Evolutionary conservation across 768 basidiomycete species (phyloP), one percentile per base, ranked within the genome.

Genomic region (Agrocybe praecox): DNA sequence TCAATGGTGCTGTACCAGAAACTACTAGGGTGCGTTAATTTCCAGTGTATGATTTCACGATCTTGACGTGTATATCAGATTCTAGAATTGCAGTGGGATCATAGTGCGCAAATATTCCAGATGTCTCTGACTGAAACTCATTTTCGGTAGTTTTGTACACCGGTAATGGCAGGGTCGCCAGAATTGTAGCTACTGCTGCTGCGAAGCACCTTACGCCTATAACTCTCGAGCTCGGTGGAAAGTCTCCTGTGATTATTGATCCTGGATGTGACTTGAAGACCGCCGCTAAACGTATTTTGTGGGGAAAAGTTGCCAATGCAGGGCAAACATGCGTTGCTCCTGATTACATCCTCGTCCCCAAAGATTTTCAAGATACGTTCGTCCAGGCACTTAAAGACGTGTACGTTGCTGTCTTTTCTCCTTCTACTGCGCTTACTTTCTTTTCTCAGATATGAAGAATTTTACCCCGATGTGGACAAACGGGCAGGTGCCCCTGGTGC

Each of bases 231-330:
- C 67, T 74, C 7, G 73, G 73, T 54, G 73, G 91, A 22, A 92
- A 93, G 69, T 86, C 82, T 1, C 91, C 92, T 1, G 89, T 85
- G 18, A 75, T 94, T 58, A 74, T 95, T 44, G 89, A 93, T 68
- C 79, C 89, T 0, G 77, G 74, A 19, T 85, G 82, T 52, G 87
- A 94, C 65, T 71, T 94, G 49, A 77, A 85, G 55, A 72, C 78
- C 5, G 79, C 87, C 0, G 89, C 90, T 2, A 80, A 79, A 43
- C 80, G 92, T n/a, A 77, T 95, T 44, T 68, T 93, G 33, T 94
- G 90, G 90, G 91, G 91, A n/a, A 92, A 92, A 46, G 69, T 74
- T n/a, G 71, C 79, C 34, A 95, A 95, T 62, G 84, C 83, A 0
- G 93, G 93, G 2, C 83, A 93, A 74, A 85, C 85, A 1, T 94